Evolutionary conservation across 2,329 filamentous ascomycete genomes (phyloP).

Genomic region (Neofusicoccum ribis): DNA sequence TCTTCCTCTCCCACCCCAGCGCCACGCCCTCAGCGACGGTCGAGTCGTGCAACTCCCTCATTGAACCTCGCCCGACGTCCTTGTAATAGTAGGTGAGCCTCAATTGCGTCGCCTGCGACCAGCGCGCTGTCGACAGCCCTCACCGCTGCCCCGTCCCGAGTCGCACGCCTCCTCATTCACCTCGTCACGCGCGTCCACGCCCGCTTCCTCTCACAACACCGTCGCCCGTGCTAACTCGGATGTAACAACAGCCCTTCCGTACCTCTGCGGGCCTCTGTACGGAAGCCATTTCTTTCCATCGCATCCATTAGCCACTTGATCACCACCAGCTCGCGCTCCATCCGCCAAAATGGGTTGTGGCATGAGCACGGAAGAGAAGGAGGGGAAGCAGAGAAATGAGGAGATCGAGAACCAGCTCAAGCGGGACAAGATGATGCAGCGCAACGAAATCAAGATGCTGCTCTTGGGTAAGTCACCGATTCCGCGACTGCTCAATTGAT

Average conservation of each 20-base stretch:
- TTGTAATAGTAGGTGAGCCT: conserved; percentile 31
- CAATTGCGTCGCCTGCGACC: conserved; percentile 10
- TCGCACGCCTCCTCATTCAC: conserved; percentile 12
- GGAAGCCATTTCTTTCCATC: conserved; percentile 16
- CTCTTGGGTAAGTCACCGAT: conserved; percentile 72
- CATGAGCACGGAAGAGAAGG: conserved; percentile 99
- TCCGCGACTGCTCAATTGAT: conserved; percentile 17
- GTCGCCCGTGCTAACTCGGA: conserved; percentile 8
- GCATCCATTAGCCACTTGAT: conserved; percentile 1
- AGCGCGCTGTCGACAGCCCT: neutral
- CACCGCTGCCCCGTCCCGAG: conserved; percentile 10
- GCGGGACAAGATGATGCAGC: conserved; percentile 96
- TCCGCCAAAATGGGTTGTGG: conserved; percentile 89
- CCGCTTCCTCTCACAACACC: conserved; percentile 14
- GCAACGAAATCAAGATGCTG: conserved; percentile 99
- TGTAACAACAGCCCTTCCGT: conserved; percentile 15
- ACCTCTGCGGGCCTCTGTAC: conserved; percentile 18
- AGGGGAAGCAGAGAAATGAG: conserved; percentile 99
- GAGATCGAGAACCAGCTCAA: conserved; percentile 99
- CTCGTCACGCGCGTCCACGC: conserved; percentile 11
- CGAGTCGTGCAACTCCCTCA: conserved; percentile 19
- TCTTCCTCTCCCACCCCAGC: conserved; percentile 5
- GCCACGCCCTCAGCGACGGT: conserved; percentile 1
- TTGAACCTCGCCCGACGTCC: conserved; percentile 3
- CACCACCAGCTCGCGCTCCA: neutral